Base-by-base conservation (phyloP, 2,329 filamentous ascomycete genomes). In the Nigrospora sphaerica region DNA sequence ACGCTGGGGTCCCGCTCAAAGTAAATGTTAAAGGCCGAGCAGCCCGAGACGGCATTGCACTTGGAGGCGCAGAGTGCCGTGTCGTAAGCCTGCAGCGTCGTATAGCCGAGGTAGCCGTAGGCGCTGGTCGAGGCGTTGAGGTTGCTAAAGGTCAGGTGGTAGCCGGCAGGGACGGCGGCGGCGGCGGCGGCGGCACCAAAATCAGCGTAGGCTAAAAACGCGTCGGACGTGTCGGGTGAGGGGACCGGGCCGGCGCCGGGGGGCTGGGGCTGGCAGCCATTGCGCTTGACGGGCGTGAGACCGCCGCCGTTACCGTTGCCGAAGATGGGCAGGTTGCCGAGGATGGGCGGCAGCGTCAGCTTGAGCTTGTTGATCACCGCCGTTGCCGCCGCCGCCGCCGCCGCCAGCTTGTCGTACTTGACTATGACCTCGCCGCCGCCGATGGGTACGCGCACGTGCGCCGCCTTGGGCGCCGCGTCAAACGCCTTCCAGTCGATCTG, bases 101-200 rank as follows among this genome's bases (percentile, higher is more conserved):
- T 55, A 50, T 52, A 60, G 5, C 58, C 58, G 16, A 57, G 47
- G 49, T 60, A 62, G 6, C 57, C 58, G 18, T 63, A 72, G 61
- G 59, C 54, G 13, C 45, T 52, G 41, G 49, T 59, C 16, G 60
- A 59, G 2, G 49, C 62, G 12, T 62, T 44, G 3, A 64, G 46
- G 39, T 65, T 59, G 2, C 46, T 42, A 51, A 65, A 70, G 6
- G 59, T 59, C 13, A 49, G 44, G 6, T 39, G 52, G 49, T 68
- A 69, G 7, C 64, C 64, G 44, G 51, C 44, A 1, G 66, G 66
- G 1, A 55, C 55, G 2, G 52, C 39, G 12, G 62, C 61, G 38
- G 37, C 44, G 9, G n/a, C 46, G 1, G 64, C 57, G 9, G 49
- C 45, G 3, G 23, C 35, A 10, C 52, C 44, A 31, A 64, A 58